A percentile compares a stretch with the other conserved stretches of the same genome.
Conservation (phyloP, 1,284 basidiomycete genomes). For the Volvariella surrecta region DNA sequence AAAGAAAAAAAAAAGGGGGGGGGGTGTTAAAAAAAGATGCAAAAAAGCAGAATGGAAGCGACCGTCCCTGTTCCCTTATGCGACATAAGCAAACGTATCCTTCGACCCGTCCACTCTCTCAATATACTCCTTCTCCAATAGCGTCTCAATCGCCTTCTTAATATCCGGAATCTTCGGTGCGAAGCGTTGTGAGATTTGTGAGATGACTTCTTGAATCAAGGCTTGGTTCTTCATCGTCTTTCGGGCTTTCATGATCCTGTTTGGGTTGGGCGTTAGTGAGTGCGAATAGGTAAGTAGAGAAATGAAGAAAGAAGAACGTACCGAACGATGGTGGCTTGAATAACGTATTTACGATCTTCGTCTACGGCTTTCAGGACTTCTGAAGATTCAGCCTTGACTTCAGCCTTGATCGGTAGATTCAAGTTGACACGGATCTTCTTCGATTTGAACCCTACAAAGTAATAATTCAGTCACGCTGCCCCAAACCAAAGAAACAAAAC, state of each 20-base stretch:
- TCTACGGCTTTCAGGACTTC: constrained; percentile 96
- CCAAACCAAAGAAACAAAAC: not conserved
- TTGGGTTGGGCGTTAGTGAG: constrained; percentile 3
- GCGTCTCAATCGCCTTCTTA: constrained; percentile 94
- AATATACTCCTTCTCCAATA: constrained; percentile 97
- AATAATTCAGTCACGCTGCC: not conserved
- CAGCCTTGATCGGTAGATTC: constrained; percentile 91
- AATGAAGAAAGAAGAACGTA: constrained; percentile 26
- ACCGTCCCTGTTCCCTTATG: too few relatives aligned
- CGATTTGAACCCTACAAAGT: constrained; percentile 76
- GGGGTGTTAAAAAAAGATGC: too few relatives aligned
- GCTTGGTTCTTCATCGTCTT: constrained; percentile 97
- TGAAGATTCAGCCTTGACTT: constrained; percentile 85
- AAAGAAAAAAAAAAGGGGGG: too few relatives aligned
- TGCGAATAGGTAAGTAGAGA: not conserved
- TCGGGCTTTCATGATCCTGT: constrained; percentile 94
- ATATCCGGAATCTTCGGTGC: constrained; percentile 89
- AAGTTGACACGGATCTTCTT: constrained; percentile 96
- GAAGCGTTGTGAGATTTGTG: constrained; percentile 85
- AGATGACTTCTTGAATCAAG: constrained; percentile 91
- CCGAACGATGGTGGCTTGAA: constrained; percentile 97
- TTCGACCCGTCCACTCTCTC: constrained; percentile 83
- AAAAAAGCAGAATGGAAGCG: too few relatives aligned
- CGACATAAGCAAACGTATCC: constrained; percentile 74
- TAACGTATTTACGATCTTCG: constrained; percentile 95